Evolutionary conservation across 176 grass and related monocot species (phyloP), one percentile per base, ranked within the genome.

Genomic region (Olyra latifolia): DNA sequence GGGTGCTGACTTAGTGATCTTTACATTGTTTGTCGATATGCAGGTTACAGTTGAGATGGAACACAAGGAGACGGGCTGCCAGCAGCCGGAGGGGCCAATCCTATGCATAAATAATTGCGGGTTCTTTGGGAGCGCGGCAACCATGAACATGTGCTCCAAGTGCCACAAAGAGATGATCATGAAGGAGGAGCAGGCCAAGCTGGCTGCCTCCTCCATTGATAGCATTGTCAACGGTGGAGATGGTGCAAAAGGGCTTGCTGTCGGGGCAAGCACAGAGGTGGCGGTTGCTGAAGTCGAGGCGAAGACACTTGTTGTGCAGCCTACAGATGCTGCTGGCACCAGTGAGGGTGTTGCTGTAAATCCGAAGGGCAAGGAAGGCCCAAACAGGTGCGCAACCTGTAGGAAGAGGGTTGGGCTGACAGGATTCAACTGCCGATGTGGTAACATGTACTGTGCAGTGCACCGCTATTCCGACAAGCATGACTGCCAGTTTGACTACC

Each of bases 131-230:
- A 96, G 93, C 0, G 87, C 91, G 0, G 86, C 97, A 0, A 99
- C 93, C 0, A 93, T 93, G 88, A 95, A 99, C 80, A 99, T 99
- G 97, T 99, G 97, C 71, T 99, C 97, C 71, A 99, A 99, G 88
- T 99, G 97, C 82, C 93, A 99, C 76, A 99, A 99, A 82, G 97
- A 93, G 61, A 91, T 96, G 91, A 75, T 93, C 61, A 80, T 81
- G 69, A 96, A 96, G 69, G 75, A 99, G 69, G 81, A 94, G 14
- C 89, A 89, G 81, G 89, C 87, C 41, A 87, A 89, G 87, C 72
- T 94, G 52, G 93, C 97, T 5, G 91, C 90, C 5, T 93, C 97
- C 44, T 99, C 97, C 39, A 88, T 96, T 0, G 88, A 91, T 72
- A 93, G 86, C 67, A 86, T 96, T 17, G 93, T 99, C 69, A 99